Evolutionary conservation across 2,329 filamentous ascomycete species (phyloP), one percentile per base, ranked within the genome.

Genomic region (Pezicula neosporulosa): DNA sequence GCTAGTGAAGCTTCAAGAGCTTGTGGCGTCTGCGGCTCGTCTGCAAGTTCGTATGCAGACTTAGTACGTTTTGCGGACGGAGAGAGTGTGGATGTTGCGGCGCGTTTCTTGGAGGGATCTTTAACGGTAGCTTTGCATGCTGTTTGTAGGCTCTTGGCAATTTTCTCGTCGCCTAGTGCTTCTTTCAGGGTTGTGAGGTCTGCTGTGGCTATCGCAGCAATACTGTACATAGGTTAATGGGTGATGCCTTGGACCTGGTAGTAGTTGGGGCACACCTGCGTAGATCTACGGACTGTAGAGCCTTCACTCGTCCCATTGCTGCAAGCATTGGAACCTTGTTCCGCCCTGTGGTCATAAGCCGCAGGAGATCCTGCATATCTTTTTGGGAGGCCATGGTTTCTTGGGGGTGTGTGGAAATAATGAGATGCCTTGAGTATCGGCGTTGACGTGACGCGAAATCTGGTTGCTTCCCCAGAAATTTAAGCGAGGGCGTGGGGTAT

Each of bases 1-100:
- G 71, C 72, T 6, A 90, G 72, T 0, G 83, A 82, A 6, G 71
- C 72, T 65, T 91, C 87, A 1, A 86, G 70, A 46, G 86, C 80
- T 13, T 78, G 76, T 0, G 84, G 77, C 12, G 67, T 66, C 33
- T 60, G 59, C 2, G 62, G 62, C 16, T 62, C 61, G 7, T 48
- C 43, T 3, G 52, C 45, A 24, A 66, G 56, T 28, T 61, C 57
- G 52, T 66, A 68, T 4, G 57, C 58, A 3, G 61, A 64, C 48
- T 55, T 63, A 2, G 42, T 42, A 2, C 63, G 57, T 48, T 68
- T 68, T 4, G 52, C 39, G 4, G 59, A 27, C 5, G 60, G 51
- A n/a, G 52, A 48, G 15, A 60, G 47, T 13, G 53, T 19, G 10
- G 44, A 47, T 13, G 55, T 44, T 1, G 60, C 55, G 18, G 49